Base-by-base conservation (phyloP, 805 yeast genomes). In the Kluyveromyces lactis region DNA sequence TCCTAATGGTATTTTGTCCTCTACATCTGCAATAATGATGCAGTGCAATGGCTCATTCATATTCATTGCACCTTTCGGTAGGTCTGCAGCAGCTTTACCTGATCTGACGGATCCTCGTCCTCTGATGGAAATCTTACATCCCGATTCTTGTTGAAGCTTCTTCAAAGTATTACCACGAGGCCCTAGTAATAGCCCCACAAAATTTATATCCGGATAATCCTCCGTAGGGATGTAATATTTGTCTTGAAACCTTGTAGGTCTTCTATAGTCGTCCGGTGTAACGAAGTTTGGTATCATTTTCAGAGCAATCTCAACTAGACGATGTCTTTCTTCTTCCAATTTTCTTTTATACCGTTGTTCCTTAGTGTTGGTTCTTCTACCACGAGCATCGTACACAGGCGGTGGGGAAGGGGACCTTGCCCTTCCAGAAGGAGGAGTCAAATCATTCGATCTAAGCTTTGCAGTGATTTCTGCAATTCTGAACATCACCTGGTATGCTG, bases 31-130 rank as follows among this genome's bases (percentile, higher is more conserved):
- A 3, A 84, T 83, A 36, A 92, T 78, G 29, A 89, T 62, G 52
- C 95, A 89, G 61, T 92, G 98, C 40, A 94, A 62, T 31, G 86
- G 95, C 43, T 94, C 98, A 33, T 80, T 78, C 48, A 79, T 64
- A 43, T 76, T 72, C 44, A 72, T 69, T 24, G 73, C 73, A 12
- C 67, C 69, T 31, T 71, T 66, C 4, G 72, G 67, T 12, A 69
- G 56, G 28, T 68, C 70, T 10, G 68, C 53, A 1, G 74, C 63
- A 42, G 74, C 73, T 57, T 79, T 82, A 24, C 97, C 97, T 54
- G 86, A 95, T 55, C 90, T 90, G 15, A 87, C 95, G 1, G 97
- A 89, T 0, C 99, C 99, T 49, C 83, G 79, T 19, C 99, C 99
- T 49, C 99, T 71, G 36, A 92, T 84, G 2, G 89, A 94, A 43